Base-by-base conservation (phyloP, 192 early-diverging fungal genomes). In the Coemansia guatemalensis region DNA sequence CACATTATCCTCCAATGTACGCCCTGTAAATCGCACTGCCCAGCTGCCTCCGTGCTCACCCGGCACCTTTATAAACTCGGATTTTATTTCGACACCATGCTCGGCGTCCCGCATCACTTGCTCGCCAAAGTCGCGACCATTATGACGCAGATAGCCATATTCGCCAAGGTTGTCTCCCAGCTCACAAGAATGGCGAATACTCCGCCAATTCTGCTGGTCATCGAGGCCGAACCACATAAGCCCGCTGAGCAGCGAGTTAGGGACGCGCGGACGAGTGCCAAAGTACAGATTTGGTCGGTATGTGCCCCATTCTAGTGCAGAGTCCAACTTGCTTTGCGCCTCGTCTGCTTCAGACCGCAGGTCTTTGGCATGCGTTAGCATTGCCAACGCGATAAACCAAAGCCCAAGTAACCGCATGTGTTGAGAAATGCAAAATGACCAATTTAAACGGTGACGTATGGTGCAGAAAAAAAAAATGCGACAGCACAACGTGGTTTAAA, bases 271-370 rank as follows among this genome's bases (percentile, higher is more conserved):
- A 0, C 91, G 85, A 1, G 89, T 90, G 39, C 95, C 95, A 85
- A 98, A 94, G 75, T 96, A 98, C 20, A 98, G 75, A 72, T 94
- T 92, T 11, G 95, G 94, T 51, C 95, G 78, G 69, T 95, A 95
- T 0, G 90, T 91, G 21, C 95, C 94, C 94, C 95, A 96, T 54
- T 85, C 73, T 7, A 98, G 83, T 0, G 87, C 85, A 14, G 71
- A 58, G 59, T 86, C 83, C 41, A 69, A 56, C 11, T 62, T 26
- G 41, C 56, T 52, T 62, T 64, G 53, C 14, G 47, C 30, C 53
- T 41, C 53, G 20, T 48, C 25, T 18, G 29, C 17, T 3, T 58
- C 51, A 18, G 39, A 14, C 50, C 50, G 35, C 7, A 2, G 29
- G n/a, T 50, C 32, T 32, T 17, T 9, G 27, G 48, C 58, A 27